Percentiles rank a stretch among this genome's conserved stretches.
Evolutionary conservation across 257 asterid species (phyloP).

Genomic region (Cinchona pubescens): DNA sequence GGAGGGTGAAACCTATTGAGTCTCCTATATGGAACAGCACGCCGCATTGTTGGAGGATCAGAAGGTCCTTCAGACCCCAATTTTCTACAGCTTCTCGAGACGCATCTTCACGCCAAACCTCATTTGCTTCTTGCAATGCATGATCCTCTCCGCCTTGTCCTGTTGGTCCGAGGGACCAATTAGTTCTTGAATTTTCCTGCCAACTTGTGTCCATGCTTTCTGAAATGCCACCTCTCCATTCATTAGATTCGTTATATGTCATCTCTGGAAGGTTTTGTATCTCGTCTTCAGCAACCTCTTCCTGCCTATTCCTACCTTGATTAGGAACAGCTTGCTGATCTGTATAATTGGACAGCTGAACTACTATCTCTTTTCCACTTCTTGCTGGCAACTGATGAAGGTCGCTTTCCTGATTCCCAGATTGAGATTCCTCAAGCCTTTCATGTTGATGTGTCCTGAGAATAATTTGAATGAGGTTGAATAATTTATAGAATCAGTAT

Average conservation of each 20-base stretch:
- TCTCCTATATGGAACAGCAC: conserved; percentile 53
- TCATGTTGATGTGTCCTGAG: conserved; percentile 51
- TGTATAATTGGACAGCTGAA: conserved; percentile 32
- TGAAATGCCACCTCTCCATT: conserved; percentile 35
- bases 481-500: conserved; percentile 44
- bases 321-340: conserved; percentile 35
- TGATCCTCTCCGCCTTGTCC: conserved; percentile 36
- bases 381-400: conserved; percentile 39
- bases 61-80: conserved; percentile 82
- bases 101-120: conserved; percentile 56
- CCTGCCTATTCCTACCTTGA: conserved; percentile 48
- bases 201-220: conserved; percentile 37
- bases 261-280: conserved; percentile 40
- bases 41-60: conserved; percentile 75
- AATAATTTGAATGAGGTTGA: conserved; percentile 42
- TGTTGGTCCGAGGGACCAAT: conserved; percentile 48
- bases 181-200: conserved; percentile 44
- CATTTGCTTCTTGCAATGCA: conserved; percentile 43
- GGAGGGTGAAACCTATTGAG: conserved; percentile 77
- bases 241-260: conserved; percentile 34
- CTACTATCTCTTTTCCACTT: conserved; percentile 37
- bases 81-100: conserved; percentile 58
- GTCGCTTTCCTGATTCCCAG: conserved; percentile 36
- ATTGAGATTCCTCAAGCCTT: conserved; percentile 35
- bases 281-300: conserved; percentile 40